Conservation (phyloP, 2,329 filamentous ascomycete genomes). For the Calonectria multiphialidica region DNA sequence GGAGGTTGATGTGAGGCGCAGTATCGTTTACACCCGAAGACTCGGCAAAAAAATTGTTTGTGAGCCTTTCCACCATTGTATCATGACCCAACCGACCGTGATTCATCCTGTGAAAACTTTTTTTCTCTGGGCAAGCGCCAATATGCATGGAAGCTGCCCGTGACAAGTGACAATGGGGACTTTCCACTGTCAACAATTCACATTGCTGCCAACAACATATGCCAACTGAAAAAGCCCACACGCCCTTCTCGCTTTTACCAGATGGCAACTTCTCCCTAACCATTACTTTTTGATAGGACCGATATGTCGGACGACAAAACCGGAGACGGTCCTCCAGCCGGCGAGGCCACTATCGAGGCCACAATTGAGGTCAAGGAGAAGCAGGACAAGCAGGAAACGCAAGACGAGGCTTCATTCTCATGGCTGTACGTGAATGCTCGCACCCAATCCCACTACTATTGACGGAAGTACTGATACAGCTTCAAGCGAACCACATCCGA, state of each 20-base stretch:
- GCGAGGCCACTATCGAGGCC: conserved; percentile 23
- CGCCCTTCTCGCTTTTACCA: not conserved
- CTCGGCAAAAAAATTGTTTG: not conserved
- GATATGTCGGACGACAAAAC: conserved; percentile 33
- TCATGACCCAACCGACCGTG: not conserved
- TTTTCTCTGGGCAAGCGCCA: not conserved
- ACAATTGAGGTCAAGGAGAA: conserved; percentile 25
- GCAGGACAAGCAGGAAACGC: conserved; percentile 21
- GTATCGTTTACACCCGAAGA: not conserved
- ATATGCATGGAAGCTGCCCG: not conserved
- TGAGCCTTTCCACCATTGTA: not conserved
- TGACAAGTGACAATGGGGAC: not conserved
- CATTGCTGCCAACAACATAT: not conserved
- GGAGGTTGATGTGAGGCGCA: conserved; percentile 4
- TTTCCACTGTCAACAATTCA: not conserved
- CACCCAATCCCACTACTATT: too few species aligned
- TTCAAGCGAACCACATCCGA: conserved; percentile 64
- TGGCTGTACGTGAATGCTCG: conserved; percentile 51
- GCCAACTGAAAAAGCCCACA: too few species aligned
- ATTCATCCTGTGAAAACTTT: conserved; percentile 1
- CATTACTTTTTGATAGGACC: not conserved
- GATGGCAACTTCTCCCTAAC: not conserved
- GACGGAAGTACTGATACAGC: conserved; percentile 23
- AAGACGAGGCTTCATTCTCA: conserved; percentile 45
- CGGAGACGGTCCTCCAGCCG: conserved; percentile 13